A percentile compares a stretch with the other conserved stretches of the same genome.
Conservation (phyloP, 2,329 filamentous ascomycete genomes). For the Colletotrichum zoysiae region DNA sequence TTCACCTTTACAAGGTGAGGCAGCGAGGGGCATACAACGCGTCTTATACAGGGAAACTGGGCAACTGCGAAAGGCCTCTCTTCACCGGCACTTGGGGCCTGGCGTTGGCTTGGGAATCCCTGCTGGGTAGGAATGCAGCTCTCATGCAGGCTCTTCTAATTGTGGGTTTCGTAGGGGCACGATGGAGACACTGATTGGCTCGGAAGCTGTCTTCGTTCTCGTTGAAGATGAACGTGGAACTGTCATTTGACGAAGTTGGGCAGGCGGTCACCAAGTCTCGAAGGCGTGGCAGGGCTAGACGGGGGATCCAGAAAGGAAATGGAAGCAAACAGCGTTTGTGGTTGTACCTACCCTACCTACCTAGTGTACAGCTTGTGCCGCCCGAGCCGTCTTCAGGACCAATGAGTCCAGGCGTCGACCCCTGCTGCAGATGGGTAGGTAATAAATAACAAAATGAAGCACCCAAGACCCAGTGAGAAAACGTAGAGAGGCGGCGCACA, state of each 20-base stretch:
- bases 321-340: conserved; percentile 10
- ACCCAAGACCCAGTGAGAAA: neutral
- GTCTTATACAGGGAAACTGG: conserved; percentile 37
- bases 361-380: conserved; percentile 10
- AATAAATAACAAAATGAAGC: no score
- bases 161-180: conserved; percentile 21
- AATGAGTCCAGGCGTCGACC: neutral
- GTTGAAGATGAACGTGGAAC: conserved; percentile 22
- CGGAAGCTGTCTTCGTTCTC: conserved; percentile 12
- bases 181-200: conserved; percentile 27
- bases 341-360: neutral
- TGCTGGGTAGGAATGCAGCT: conserved; percentile 36
- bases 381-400: conserved; percentile 20
- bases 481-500: neutral
- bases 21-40: conserved; percentile 32
- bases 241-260: conserved; percentile 35
- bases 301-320: neutral
- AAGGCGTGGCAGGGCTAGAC: neutral
- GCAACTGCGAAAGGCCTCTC: conserved; percentile 34
- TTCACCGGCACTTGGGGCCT: conserved; percentile 40
- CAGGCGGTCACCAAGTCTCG: conserved; percentile 25
- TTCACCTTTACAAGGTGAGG: conserved; percentile 22
- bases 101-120: conserved; percentile 35
- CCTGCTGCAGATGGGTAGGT: neutral
- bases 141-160: conserved; percentile 38